Base-by-base conservation (phyloP, 192 early-diverging fungal genomes). In the Coemansia sp. region DNA sequence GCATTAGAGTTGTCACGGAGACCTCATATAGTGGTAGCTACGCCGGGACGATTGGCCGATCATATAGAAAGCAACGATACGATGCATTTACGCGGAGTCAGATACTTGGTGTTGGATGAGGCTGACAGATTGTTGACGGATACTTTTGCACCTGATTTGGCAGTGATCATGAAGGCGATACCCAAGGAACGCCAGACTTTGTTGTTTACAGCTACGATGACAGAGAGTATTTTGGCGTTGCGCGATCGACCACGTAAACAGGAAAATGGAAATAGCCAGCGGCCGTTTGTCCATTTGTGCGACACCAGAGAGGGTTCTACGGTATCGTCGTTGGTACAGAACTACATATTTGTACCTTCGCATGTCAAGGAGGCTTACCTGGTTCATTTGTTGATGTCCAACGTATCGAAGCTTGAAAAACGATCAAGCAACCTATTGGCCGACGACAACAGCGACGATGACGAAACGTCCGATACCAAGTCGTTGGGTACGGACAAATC, bases 191-290 rank as follows among this genome's bases (percentile, higher is more conserved):
- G 98, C 1, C 96, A 99, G 69, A 98, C 97, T 0, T 78, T 99
- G 22, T 70, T 99, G 62, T 99, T 98, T 75, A 95, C 96, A 9
- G 98, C 98, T 22, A 99, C 98, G 12, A 94, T 98, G 91, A 95
- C 97, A 4, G 86, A 90, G 11, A 90, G 88, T 39, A 97, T 99
- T 45, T 75, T 97, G 64, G 87, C 86, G 15, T 76, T 97, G 4
- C 77, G 75, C 20, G 79, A 90, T 35, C 64, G 80, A 0, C 79
- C 76, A 43, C 48, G 56, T 8, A 38, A 37, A 43, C 51, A 64
- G 28, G 22, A 11, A 0, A 15, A 48, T 48, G 45, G 45, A 48
- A 48, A 15, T 15, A 48, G 3, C 0, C 45, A 15, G 5, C 9
- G 17, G 43, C 81, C 75, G 33, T 85, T 85, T 64, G 76, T 79